Evolutionary conservation across 129 eudicot genomes (phyloP), one percentile per base, ranked within the genome.

Genomic region (Dittrichia graveolens): DNA sequence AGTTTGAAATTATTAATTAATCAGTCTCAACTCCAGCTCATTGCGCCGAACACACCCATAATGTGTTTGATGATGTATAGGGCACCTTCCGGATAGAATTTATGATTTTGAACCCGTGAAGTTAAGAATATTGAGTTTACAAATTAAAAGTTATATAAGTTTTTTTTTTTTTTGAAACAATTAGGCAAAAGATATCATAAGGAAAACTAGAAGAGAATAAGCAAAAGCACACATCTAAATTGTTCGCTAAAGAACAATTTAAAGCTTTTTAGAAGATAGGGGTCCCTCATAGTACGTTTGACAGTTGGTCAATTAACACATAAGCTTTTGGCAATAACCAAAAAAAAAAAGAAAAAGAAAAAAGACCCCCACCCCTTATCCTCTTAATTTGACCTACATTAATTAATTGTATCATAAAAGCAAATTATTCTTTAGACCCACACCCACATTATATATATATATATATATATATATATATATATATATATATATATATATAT

Each of bases 341-440:
- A 24, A 24, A 24, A 0, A 24, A 24, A 24, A 0, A 2, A 24
- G 2, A 24, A 24, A 24, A 24, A 3, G 4, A 18, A 39, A 55
- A 42, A 55, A n/a, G 65, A 41, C 75, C 64, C 63, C 50, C 13
- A 15, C 40, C 62, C 74, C 70, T 45, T 10, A 12, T 47, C 67
- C 13, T 59, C 49, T 50, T 63, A 31, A 43, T 49, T 74, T 52
- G 72, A 54, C 65, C 56, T 41, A 75, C 59, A 14, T 43, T 8
- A 35, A 14, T 43, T 8, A 35, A 6, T 65, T 31, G 41, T 58
- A 55, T n/a, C 67, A 66, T 55, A 40, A 66, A 49, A 66, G 45
- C 34, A 34, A 75, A 16, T 66, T 56, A 43, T 66, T 67, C 73
- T 65, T 65, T 75, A 54, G 59, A 75, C 79, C 73, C 73, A 75